phyloP scores from a whole-genome alignment of 306 rosid genomes.

The Gillenia trifoliata region DNA sequence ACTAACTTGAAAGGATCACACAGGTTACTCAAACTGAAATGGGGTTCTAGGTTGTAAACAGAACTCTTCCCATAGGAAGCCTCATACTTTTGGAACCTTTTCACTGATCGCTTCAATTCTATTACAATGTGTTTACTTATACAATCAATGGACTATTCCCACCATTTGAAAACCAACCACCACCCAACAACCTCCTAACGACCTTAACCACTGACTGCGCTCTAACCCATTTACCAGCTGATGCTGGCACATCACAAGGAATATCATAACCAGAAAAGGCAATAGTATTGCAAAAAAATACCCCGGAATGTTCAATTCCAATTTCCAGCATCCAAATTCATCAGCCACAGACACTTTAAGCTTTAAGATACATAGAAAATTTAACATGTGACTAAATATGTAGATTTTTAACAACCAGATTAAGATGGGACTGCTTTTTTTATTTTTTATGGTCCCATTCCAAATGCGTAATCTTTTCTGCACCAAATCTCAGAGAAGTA shows the following conservation, averaged over 20 bases:
- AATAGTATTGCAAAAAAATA: not conserved
- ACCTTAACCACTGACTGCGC: not conserved
- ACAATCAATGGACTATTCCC: not conserved
- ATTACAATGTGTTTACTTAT: not conserved
- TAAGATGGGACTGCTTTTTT: not conserved
- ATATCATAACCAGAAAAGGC: not conserved
- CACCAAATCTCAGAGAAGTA: not conserved
- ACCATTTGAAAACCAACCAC: not conserved
- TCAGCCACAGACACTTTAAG: not conserved
- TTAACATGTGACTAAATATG: not conserved
- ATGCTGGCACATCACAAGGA: not conserved
- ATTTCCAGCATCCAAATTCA: not conserved
- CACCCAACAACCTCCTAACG: not conserved
- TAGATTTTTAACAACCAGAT: not conserved
- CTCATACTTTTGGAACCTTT: not conserved
- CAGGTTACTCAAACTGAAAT: not conserved
- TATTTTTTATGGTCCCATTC: not conserved
- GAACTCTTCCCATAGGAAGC: not conserved
- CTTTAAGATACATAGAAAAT: not conserved
- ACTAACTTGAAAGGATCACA: not conserved
- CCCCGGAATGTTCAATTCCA: not conserved
- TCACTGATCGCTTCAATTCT: not conserved
- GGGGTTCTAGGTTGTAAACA: not conserved
- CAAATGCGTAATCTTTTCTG: not conserved
- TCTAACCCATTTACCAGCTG: not conserved